Conservation (phyloP, 2,329 filamentous ascomycete species). For the Stenocarpella maydis region DNA sequence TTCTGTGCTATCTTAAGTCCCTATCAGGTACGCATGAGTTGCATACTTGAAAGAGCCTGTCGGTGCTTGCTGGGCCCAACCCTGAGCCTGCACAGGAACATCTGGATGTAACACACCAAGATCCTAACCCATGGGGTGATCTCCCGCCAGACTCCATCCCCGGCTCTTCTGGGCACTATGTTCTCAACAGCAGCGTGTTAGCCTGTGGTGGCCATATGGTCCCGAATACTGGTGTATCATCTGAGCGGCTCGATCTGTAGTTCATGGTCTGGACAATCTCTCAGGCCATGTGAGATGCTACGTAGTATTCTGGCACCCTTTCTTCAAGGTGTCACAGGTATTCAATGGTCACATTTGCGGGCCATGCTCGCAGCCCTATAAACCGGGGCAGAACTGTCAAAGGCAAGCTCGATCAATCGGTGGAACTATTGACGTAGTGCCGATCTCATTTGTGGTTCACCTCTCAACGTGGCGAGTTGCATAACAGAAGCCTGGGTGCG, state of each 20-base stretch:
- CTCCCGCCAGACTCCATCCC: not conserved
- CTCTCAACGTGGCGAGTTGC: not conserved
- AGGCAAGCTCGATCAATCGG: not conserved
- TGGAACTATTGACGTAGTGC: not conserved
- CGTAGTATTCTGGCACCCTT: not conserved
- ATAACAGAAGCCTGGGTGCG: not conserved
- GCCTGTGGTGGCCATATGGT: too few species aligned
- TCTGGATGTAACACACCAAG: not conserved
- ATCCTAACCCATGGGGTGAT: constrained; percentile 8
- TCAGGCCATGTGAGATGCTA: not conserved
- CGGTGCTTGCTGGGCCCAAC: not conserved
- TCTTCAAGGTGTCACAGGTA: not conserved
- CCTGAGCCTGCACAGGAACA: not conserved
- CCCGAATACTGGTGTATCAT: not conserved
- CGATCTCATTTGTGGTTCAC: not conserved
- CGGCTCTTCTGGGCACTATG: not conserved
- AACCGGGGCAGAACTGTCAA: not conserved
- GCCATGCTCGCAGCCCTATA: not conserved
- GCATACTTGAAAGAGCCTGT: too few species aligned
- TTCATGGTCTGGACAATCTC: not conserved
- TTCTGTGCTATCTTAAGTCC: not conserved
- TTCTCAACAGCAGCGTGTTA: not conserved
- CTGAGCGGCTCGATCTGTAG: not conserved
- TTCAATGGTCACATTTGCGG: not conserved
- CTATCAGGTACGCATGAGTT: too few species aligned